Base-by-base conservation (phyloP, 352 stramenopile genomes). In the Globisporangium radiosum region DNA sequence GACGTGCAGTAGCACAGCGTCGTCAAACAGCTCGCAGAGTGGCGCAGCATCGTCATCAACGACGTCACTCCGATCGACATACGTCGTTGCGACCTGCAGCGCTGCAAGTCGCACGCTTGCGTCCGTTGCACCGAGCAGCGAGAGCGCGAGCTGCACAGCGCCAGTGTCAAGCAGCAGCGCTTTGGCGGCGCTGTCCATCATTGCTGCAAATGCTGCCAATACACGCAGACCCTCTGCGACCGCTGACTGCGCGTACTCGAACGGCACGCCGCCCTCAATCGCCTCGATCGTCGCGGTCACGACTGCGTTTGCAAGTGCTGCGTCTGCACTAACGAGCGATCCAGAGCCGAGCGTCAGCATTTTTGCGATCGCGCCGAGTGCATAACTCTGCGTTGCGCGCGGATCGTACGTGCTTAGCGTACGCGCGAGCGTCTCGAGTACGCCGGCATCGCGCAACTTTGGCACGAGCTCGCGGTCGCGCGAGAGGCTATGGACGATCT, bases 401-500 rank as follows among this genome's bases (percentile, higher is more conserved):
- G 73, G 62, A n/a, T 80, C 66, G 52, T 77, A 82, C 1, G 52
- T 11, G 7, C 66, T 52, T 10, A 89, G 11, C 43, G 74, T 64
- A 14, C 74, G 65, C 25, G 60, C 70, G 9, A 88, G 40, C 6
- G 71, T 81, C 14, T 87, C 73, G 6, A 85, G 52, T 0, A 87
- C 73, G 13, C 63, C 66, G 42, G 86, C 62, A 5, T 83, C 74
- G 14, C 73, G 62, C 0, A 92, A 60, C 57, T 90, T 88, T n/a
- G 68, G 62, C 8, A 85, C 70, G 0, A 92, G 68, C 49, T 92
- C 82, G 0, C 40, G 45, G 52, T 92, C 82, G 47, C 88, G 85
- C 9, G 82, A 78, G 4, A 92, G 64, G 44, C 66, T 81, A 11
- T 75, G 72, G 36, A 89, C 59, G 3, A 89, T 67, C 70, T 70